Base-by-base conservation (phyloP, 1,139 yeast genomes). In the Suhomyces taliae region DNA sequence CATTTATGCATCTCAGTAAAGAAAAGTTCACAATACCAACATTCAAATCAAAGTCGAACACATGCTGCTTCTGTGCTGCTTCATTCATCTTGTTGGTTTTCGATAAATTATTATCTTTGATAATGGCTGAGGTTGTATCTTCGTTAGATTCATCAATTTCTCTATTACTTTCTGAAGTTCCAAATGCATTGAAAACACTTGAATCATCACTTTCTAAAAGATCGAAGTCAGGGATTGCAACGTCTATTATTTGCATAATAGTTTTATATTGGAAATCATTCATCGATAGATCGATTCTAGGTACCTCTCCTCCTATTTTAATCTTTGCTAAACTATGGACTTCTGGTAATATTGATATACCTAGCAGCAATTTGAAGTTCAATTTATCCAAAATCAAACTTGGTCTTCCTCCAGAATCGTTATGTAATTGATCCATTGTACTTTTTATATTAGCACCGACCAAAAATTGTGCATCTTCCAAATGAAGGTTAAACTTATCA, bases 201-300 rank as follows among this genome's bases (percentile, higher is more conserved):
- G 66, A 55, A 6, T 61, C 69, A 33, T 70, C 78, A 1, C 47
- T 38, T 6, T 68, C 76, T 1, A 52, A 41, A 26, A 50, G 56
- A 10, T 73, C 80, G 49, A 83, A 70, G 41, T 78, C 70, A 1
- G 97, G 97, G 14, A 91, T 74, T 29, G 87, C 82, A 24, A 74
- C 78, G 49, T 87, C 87, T 41, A 90, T 69, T 40, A 93, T 72
- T 48, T 84, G 82, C 91, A 93, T 85, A 59, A 93, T 72, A 1
- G 91, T 82, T 61, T 90, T 88, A 67, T 95, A 95, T 60, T 95
- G 97, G 56, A 84, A 86, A 62, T 95, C 99, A 55, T 90, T 89
- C 60, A 93, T 67, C 27, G 87, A 78, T 8, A 95, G 82, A 33
- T 76, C 74, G 51, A 95, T 76, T 34, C 72, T 70, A 0, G 97